These are phyloP conservation scores for Mentha longifolia DNA, from an alignment of 257 asterid genomes.

Conservation along the genomic window DNA sequence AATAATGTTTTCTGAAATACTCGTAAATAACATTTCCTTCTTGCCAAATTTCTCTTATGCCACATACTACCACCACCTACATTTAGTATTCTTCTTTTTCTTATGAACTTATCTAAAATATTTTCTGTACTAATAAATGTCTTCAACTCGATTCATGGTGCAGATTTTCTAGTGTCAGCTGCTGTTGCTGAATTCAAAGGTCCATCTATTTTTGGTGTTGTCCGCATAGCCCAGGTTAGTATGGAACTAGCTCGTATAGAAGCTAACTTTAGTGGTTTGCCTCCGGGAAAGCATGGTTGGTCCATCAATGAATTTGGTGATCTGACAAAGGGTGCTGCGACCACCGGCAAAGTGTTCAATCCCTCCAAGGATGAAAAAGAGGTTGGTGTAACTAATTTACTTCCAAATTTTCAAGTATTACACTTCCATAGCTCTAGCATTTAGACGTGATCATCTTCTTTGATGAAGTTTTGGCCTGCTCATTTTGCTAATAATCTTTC, in stretches of 20 bases:
- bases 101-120: background rate
- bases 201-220: conserved; percentile 78
- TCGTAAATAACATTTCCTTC: background rate
- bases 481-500: background rate
- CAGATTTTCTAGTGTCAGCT: conserved; percentile 88
- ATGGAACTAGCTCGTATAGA: conserved; percentile 86
- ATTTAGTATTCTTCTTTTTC: background rate
- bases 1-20: too few species aligned
- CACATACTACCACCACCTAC: background rate
- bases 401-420: too few species aligned
- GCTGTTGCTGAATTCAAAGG: conserved; percentile 97
- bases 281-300: conserved; percentile 90
- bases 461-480: background rate
- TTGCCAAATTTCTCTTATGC: background rate
- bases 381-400: conserved; percentile 34
- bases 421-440: too few species aligned
- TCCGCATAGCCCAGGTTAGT: conserved; percentile 88
- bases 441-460: background rate
- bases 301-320: conserved; percentile 89
- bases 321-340: conserved; percentile 84
- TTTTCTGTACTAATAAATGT: background rate
- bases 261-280: conserved; percentile 88
- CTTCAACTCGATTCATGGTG: conserved; percentile 23
- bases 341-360: conserved; percentile 80
- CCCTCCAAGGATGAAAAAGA: conserved; percentile 49